Percentiles rank a stretch among this genome's conserved stretches.
Evolutionary conservation across 805 yeast genomes (phyloP).

Genomic region (Torulaspora quercuum): DNA sequence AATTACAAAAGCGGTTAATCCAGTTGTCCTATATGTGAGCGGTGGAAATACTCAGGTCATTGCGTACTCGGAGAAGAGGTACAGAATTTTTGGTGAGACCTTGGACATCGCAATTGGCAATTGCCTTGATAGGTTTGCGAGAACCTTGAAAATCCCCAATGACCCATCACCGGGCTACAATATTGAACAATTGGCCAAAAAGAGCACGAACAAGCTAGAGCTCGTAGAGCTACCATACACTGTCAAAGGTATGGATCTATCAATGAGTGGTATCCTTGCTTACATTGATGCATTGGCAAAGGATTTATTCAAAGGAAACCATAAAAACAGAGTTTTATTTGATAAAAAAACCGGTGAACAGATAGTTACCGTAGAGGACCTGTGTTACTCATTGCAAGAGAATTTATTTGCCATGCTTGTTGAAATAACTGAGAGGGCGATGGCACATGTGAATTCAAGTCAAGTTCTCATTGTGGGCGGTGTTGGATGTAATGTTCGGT

Average conservation of each 20-base stretch:
- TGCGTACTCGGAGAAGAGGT: constrained; percentile 90
- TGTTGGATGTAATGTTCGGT: constrained; percentile 89
- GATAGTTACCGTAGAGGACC: constrained; percentile 71
- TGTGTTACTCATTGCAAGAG: constrained; percentile 91
- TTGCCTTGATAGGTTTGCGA: constrained; percentile 92
- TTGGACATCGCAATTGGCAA: constrained; percentile 97
- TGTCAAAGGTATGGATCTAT: constrained; percentile 96
- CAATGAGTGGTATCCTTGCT: constrained; percentile 94
- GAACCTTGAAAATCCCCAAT: constrained; percentile 83
- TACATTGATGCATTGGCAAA: constrained; percentile 76
- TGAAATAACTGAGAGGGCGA: constrained; percentile 95
- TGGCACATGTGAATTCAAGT: constrained; percentile 90
- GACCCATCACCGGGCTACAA: constrained; percentile 97
- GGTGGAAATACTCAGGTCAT: constrained; percentile 99
- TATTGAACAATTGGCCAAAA: constrained; percentile 88
- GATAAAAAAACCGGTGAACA: constrained; percentile 42
- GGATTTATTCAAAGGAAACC: constrained; percentile 52
- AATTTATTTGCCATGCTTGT: constrained; percentile 93
- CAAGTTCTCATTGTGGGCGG: constrained; percentile 97
- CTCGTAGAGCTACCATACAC: constrained; percentile 86
- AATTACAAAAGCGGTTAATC: constrained; percentile 95
- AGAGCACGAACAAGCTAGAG: constrained; percentile 43
- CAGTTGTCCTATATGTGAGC: constrained; percentile 93
- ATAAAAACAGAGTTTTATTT: constrained; percentile 39
- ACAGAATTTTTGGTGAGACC: constrained; percentile 98